A percentile compares a stretch with the other conserved stretches of the same genome.
Conservation (phyloP, 345 rosid genomes). For the Anacardium occidentale region DNA sequence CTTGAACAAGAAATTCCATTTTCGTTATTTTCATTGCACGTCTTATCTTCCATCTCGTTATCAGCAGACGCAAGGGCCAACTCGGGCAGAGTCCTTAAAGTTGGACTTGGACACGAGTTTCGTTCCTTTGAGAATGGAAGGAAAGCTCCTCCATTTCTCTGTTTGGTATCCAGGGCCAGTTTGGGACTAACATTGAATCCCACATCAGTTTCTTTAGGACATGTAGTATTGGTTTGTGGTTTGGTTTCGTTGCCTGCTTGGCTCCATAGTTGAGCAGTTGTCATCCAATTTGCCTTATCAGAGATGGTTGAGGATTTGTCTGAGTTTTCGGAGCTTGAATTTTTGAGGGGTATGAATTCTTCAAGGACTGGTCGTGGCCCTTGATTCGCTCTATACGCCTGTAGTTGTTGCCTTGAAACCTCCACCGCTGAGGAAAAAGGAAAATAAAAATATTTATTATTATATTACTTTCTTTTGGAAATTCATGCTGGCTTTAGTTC, state of each 20-base stretch:
- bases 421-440: slow-evolving; percentile 64
- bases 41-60: slow-evolving; percentile 53
- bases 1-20: slow-evolving; percentile 36
- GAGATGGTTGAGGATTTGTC: slow-evolving; percentile 40
- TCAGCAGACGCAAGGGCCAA: slow-evolving; percentile 55
- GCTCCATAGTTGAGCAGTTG: slow-evolving; percentile 93
- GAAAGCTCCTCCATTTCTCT: slow-evolving; percentile 84
- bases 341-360: slow-evolving; percentile 92
- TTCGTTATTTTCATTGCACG: slow-evolving; percentile 35
- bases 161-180: slow-evolving; percentile 55
- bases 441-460: neutral
- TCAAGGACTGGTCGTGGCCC: slow-evolving; percentile 71
- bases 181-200: slow-evolving; percentile 61
- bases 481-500: slow-evolving; percentile 21
- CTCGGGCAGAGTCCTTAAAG: slow-evolving; percentile 48
- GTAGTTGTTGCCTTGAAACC: slow-evolving; percentile 78
- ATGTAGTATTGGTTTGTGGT: slow-evolving; percentile 30
- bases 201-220: slow-evolving; percentile 46
- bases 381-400: slow-evolving; percentile 60
- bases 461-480: neutral
- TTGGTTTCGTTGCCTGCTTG: slow-evolving; percentile 55
- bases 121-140: slow-evolving; percentile 88
- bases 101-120: slow-evolving; percentile 37
- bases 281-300: slow-evolving; percentile 87
- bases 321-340: slow-evolving; percentile 36